A percentile compares a stretch with the other conserved stretches of the same genome.
These are phyloP conservation scores for Cryptococcus amylolentus DNA, from an alignment of 1,284 basidiomycete species.

Conservation along the genomic window DNA sequence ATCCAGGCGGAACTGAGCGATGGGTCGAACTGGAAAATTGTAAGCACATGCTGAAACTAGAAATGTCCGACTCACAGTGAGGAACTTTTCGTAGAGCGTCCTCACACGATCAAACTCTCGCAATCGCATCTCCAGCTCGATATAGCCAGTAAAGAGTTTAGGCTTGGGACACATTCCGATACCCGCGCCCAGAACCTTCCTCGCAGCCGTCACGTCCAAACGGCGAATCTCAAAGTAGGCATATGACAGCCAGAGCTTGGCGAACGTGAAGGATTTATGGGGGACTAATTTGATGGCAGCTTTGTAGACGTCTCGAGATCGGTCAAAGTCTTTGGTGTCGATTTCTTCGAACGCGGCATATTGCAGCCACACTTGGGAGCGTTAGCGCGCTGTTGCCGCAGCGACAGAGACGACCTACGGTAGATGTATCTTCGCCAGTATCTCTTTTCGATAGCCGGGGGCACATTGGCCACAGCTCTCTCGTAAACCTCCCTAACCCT, in stretches of 20 bases:
- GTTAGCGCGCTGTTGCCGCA: background rate
- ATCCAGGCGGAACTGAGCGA: conserved; percentile 93
- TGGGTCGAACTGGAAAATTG: conserved; percentile 67
- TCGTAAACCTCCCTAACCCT: conserved; percentile 93
- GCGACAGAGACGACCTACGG: conserved; percentile 18
- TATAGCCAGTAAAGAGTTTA: conserved; percentile 87
- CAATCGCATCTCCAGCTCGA: conserved; percentile 72
- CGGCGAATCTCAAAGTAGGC: conserved; percentile 89
- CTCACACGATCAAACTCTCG: conserved; percentile 91
- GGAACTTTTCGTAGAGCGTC: conserved; percentile 87
- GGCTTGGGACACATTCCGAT: conserved; percentile 97
- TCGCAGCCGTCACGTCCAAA: conserved; percentile 74
- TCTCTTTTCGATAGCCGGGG: conserved; percentile 60
- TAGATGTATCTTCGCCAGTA: conserved; percentile 88
- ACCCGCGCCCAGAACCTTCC: conserved; percentile 83
- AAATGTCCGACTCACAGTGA: conserved; percentile 61
- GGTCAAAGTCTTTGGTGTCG: conserved; percentile 82
- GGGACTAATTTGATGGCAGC: conserved; percentile 85
- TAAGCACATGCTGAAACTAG: conserved; percentile 8
- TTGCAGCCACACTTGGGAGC: conserved; percentile 69
- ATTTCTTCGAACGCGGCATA: conserved; percentile 98
- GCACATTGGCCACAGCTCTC: conserved; percentile 91
- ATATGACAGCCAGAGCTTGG: conserved; percentile 78
- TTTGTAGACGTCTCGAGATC: conserved; percentile 87
- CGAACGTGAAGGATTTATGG: conserved; percentile 95